Evolutionary conservation across 495 filamentous ascomycete species (phyloP), one percentile per base, ranked within the genome.

Genomic region (Daldinia vernicosa): DNA sequence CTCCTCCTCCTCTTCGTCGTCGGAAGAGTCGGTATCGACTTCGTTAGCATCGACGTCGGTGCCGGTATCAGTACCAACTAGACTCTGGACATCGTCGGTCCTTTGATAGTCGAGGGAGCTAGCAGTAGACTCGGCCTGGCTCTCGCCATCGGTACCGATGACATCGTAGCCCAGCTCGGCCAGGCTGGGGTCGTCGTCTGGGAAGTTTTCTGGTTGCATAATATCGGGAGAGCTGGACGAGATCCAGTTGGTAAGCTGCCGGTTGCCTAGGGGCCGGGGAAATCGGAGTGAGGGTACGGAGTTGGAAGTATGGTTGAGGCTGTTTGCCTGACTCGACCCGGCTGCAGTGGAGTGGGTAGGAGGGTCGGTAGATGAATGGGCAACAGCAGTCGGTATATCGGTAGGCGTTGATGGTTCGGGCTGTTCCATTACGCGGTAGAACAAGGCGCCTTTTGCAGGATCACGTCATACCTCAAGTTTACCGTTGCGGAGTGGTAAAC

Each of bases 111-210:
- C 80, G 45, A 86, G 81, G 6, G 87, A 89, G 57, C 84, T 80
- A 27, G 83, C 74, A 2, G 57, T 67, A 9, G 77, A 79, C 67
- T 78, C 77, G 52, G 78, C 80, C 26, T 79, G 73, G 53, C 85
- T 86, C 66, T 87, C 86, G 58, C 83, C 83, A 55, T 84, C 72
- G 66, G 77, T 80, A 68, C 76, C 84, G 72, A 89, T 83, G 47
- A 89, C 80, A 53, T 88, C 86, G 70, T 87, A 89, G 51, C 85
- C 78, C 66, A 87, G 87, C 68, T 88, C 87, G 67, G 82, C 79
- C 40, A 89, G 78, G 70, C 75, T 83, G 61, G 76, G 75, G 35
- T 82, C 80, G 30, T 81, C 81, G 39, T 79, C 79, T 37, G 63
- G 63, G 57, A 83, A 75, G 63, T 53, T 81, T 61, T 78, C 75